phyloP scores from a whole-genome alignment of 805 yeast genomes.

The Komagataella pastoris region DNA sequence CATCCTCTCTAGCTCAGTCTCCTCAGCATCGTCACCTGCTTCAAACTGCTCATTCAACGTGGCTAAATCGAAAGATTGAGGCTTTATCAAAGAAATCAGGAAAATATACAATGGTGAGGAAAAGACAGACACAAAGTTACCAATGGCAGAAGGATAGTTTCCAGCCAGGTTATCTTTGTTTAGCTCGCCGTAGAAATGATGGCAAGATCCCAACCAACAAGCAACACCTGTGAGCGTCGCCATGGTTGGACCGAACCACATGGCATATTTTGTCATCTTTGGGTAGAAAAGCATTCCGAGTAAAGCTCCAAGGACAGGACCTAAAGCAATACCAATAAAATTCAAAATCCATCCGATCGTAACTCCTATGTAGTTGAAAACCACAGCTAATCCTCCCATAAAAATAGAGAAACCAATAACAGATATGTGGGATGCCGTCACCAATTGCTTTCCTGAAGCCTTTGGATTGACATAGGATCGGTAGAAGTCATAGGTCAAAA shows the following conservation, averaged over 20 bases:
- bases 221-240: conserved; percentile 40
- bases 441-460: conserved; percentile 24
- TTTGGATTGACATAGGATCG: conserved; percentile 23
- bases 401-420: conserved; percentile 28
- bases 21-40: conserved; percentile 21
- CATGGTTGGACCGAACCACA: conserved; percentile 30
- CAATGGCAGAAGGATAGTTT: conserved; percentile 29
- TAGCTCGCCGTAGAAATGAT: conserved; percentile 27
- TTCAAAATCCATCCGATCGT: conserved; percentile 26
- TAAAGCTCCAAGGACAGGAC: conserved; percentile 36
- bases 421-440: conserved; percentile 19
- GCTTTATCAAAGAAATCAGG: conserved; percentile 13
- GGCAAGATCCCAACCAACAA: conserved; percentile 27
- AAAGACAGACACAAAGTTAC: conserved; percentile 26
- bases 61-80: conserved; percentile 14
- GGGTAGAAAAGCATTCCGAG: conserved; percentile 28
- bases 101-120: conserved; percentile 16
- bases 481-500: conserved; percentile 25
- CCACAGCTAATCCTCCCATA: conserved; percentile 23
- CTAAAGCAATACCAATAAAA: conserved; percentile 35
- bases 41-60: conserved; percentile 12
- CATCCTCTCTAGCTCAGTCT: conserved; percentile 16
- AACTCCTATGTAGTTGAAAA: conserved; percentile 26
- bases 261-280: conserved; percentile 21
- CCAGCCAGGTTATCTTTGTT: conserved; percentile 29